Evolutionary conservation across 2,329 filamentous ascomycete genomes (phyloP), one percentile per base, ranked within the genome.

Genomic region (Aureobasidium melanogenum): DNA sequence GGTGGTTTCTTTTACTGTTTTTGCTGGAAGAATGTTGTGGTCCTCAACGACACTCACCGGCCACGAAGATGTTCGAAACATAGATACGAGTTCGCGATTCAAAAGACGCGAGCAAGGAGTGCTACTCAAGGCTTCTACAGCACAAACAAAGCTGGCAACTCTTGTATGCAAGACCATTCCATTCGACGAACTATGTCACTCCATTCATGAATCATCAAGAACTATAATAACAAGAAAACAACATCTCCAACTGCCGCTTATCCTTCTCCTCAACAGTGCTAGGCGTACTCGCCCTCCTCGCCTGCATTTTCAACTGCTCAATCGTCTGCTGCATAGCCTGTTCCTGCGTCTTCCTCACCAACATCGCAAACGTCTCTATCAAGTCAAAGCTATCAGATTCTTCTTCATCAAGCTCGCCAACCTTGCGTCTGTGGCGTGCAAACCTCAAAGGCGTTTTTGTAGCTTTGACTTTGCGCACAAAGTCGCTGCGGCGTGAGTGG

Each of bases 401-500:
- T 63, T 77, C 74, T 60, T 76, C 72, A 47, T 76, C 73, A 32
- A 69, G 56, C 38, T 60, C 41, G 12, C 52, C 47, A 12, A 12
- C 59, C 9, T 32, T 54, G 15, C 74, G 68, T 8, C 75, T 68
- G 62, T 77, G 75, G 2, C 60, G 66, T 2, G 75, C 75, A 55
- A 77, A 77, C 7, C 74, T 69, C 17, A 76, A 64, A 6, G 75
- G 75, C 8, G 75, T 77, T 28, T 69, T 69, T 1, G 63, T 56
- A 0, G 73, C 60, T 63, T 72, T 75, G 63, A 71, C 66, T 64
- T 77, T 77, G 50, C 75, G 69, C 1, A 77, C 74, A 63, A 77
- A 77, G 62, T 72, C 71, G 34, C 68, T 68, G 9, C 75, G 71
- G 15, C 75, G 72, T 2, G 65, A 65, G 65, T 77, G 75, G 57